Base-by-base conservation (phyloP, 257 asterid species). In the Scutellaria minor region DNA sequence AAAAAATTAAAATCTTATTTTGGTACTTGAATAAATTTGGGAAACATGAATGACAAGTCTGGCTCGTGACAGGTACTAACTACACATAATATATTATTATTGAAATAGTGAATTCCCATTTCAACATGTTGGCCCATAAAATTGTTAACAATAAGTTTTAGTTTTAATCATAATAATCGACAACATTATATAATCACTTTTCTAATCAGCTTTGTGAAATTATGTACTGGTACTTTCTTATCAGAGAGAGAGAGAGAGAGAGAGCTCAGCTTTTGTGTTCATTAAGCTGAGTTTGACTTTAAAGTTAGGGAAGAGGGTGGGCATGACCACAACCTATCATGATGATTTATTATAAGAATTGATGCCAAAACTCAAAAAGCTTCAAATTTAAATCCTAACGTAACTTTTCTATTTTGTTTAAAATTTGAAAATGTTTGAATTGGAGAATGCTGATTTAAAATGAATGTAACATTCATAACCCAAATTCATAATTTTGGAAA, bases 301-400 rank as follows among this genome's bases (percentile, higher is more conserved):
- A 79, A 73, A 76, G 78, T 74, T 14, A 24, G 31, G 42, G 68
- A 77, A 75, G 60, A 62, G 72, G 68, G 27, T 39, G 61, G 54
- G 56, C 68, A 47, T 75, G 66, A 71, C 76, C 78, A 78, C 81
- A 74, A 61, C 44, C 66, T 70, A 81, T 78, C 71, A 72, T 71
- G 5, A 48, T 54, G 18, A 27, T 72, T 59, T 59, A 44, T 66
- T 56, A 44, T 45, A 20, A 56, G 24, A 12, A 15, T 48, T 48
- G 54, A 46, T 69, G 68, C 68, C 73, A 56, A 63, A 35, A 41
- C 75, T 27, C 9, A 44, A 54, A 40, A 40, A 62, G 50, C 48
- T 48, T 66, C 4, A 62, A 77, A 57, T 63, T 77, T 54, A 64
- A 73, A 72, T 40, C 58, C 22, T n/a, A 76, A 68, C 79, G 79